Evolutionary conservation across 2,329 filamentous ascomycete species (phyloP).

Genomic region (Fusarium globosum): DNA sequence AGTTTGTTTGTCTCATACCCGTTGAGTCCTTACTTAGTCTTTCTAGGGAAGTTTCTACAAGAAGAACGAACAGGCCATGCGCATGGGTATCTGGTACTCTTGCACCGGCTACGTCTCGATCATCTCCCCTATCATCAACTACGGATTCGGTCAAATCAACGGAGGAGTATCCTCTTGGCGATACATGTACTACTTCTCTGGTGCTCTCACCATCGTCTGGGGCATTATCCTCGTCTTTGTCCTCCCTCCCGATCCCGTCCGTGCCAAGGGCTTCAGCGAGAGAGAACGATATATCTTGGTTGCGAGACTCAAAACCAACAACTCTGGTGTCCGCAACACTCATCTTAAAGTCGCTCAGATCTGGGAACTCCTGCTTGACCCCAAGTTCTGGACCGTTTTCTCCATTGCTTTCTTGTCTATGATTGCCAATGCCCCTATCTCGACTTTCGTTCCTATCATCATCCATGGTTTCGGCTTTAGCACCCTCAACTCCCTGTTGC

Average conservation of each 20-base stretch:
- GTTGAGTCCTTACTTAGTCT: not conserved
- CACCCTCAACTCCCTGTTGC: conserved; percentile 55
- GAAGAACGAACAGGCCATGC: conserved; percentile 54
- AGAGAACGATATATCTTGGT: conserved; percentile 46
- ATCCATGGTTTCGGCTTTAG: conserved; percentile 58
- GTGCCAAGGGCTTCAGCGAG: conserved; percentile 46
- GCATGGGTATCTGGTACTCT: conserved; percentile 55
- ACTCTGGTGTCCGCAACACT: conserved; percentile 55
- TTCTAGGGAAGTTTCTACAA: conserved; percentile 51
- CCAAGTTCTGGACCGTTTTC: conserved; percentile 56
- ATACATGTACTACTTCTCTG: conserved; percentile 45
- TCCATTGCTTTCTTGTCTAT: conserved; percentile 51
- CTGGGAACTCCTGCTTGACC: conserved; percentile 48
- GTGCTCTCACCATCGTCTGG: conserved; percentile 55
- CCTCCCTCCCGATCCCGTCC: conserved; percentile 54
- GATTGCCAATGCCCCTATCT: conserved; percentile 58
- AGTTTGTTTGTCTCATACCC: accelerated
- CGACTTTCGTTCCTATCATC: conserved; percentile 58
- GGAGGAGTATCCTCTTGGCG: conserved; percentile 49
- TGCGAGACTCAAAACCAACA: conserved; percentile 46
- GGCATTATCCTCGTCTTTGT: conserved; percentile 52
- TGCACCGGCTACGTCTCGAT: conserved; percentile 58
- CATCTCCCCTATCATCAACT: conserved; percentile 60
- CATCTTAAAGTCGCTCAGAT: conserved; percentile 58
- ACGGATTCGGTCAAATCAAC: conserved; percentile 58